A percentile compares a stretch with the other conserved stretches of the same genome.
Conservation (phyloP, 164 flowering plant species). For the Nymphaea thermarum region DNA sequence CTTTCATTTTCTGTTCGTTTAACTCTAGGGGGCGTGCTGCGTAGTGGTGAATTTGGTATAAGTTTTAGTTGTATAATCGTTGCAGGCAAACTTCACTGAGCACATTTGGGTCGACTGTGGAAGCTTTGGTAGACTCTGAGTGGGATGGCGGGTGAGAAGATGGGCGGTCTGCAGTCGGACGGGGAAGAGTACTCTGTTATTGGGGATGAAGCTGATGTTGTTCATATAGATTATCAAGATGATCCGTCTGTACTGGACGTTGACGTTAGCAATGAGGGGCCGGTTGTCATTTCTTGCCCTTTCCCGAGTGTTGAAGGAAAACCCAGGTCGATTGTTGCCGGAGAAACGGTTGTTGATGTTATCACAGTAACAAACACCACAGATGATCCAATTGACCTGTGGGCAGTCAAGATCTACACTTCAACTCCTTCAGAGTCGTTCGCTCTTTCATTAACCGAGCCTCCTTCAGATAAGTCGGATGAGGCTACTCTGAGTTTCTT, state of each 20-base stretch:
- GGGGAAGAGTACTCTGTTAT: slow-evolving; percentile 47
- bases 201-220: slow-evolving; percentile 65
- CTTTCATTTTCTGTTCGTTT: no score
- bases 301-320: slow-evolving; percentile 48
- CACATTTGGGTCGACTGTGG: no score
- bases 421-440: slow-evolving; percentile 65
- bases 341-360: slow-evolving; percentile 35
- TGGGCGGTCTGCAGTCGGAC: neutral
- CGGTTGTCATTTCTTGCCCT: slow-evolving; percentile 56
- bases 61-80: no score
- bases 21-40: no score
- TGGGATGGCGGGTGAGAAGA: neutral
- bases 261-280: slow-evolving; percentile 47
- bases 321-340: slow-evolving; percentile 50
- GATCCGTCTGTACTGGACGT: slow-evolving; percentile 40
- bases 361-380: slow-evolving; percentile 60
- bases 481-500: slow-evolving; percentile 22
- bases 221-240: slow-evolving; percentile 52
- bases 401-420: slow-evolving; percentile 48
- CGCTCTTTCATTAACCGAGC: slow-evolving; percentile 63
- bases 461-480: slow-evolving; percentile 43
- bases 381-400: slow-evolving; percentile 50
- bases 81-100: no score
- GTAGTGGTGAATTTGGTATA: no score
- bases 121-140: no score